A percentile compares a stretch with the other conserved stretches of the same genome.
These are phyloP conservation scores for Saccharomyces jurei DNA, from an alignment of 805 yeast genomes.

Conservation along the genomic window DNA sequence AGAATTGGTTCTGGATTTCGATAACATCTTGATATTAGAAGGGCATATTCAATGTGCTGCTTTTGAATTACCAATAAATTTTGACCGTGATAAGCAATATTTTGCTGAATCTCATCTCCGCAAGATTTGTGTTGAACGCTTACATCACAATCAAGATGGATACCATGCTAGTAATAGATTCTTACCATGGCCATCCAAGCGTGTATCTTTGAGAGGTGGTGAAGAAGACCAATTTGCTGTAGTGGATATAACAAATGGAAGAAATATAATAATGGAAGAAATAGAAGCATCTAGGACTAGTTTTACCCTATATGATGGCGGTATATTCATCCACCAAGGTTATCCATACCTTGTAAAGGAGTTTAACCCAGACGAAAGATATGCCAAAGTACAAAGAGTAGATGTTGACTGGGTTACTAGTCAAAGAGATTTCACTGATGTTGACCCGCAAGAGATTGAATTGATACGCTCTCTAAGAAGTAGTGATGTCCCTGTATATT, in stretches of 20 bases:
- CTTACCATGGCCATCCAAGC: conserved; percentile 73
- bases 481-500: conserved; percentile 56
- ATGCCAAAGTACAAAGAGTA: conserved; percentile 79
- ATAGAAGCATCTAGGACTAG: conserved; percentile 83
- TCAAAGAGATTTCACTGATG: conserved; percentile 88
- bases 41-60: conserved; percentile 94
- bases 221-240: conserved; percentile 82
- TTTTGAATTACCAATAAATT: conserved; percentile 61
- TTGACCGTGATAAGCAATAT: conserved; percentile 46
- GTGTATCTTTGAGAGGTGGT: conserved; percentile 72
- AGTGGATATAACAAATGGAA: conserved; percentile 73
- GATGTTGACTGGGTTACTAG: conserved; percentile 90
- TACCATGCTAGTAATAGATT: conserved; percentile 51
- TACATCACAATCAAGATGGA: conserved; percentile 36
- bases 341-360: conserved; percentile 79
- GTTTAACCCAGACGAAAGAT: conserved; percentile 68
- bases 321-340: conserved; percentile 91
- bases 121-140: conserved; percentile 34
- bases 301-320: conserved; percentile 88
- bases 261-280: conserved; percentile 76
- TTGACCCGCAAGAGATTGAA: conserved; percentile 76
- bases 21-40: conserved; percentile 55
- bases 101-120: conserved; percentile 34
- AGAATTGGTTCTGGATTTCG: conserved; percentile 52
- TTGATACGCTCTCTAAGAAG: conserved; percentile 45